phyloP scores from a whole-genome alignment of 495 filamentous ascomycete genomes.

The Penicillium flavigenum region DNA sequence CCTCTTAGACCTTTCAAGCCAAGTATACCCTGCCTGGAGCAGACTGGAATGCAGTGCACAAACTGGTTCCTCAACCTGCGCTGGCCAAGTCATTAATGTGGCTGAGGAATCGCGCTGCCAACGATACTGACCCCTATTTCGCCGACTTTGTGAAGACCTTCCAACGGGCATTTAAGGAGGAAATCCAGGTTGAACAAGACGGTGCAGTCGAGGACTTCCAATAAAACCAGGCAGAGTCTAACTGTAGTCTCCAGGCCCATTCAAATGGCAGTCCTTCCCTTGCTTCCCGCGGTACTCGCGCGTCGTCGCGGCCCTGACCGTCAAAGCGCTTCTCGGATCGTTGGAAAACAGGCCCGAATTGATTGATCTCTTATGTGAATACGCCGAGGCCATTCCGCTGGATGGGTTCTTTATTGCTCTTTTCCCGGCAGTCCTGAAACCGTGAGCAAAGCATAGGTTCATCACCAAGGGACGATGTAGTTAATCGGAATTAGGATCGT shows the following conservation, averaged over 20 bases:
- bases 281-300: constrained; percentile 2
- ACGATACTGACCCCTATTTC: constrained; percentile 3
- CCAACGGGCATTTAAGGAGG: neutral
- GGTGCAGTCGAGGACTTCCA: neutral
- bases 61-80: constrained; percentile 3
- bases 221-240: constrained; percentile 3
- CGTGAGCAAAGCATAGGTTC: neutral
- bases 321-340: constrained; percentile 1
- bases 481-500: constrained; percentile 2
- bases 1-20: constrained; percentile 3
- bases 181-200: constrained; percentile 2
- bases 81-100: constrained; percentile 4
- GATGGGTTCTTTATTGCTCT: constrained; percentile 3
- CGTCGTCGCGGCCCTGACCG: constrained; percentile 1
- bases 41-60: neutral
- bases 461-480: neutral
- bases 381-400: constrained; percentile 1
- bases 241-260: constrained; percentile 2
- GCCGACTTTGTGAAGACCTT: constrained; percentile 1
- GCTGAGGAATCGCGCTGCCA: constrained; percentile 1
- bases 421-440: constrained; percentile 3
- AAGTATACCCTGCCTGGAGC: constrained; percentile 3
- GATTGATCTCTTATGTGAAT: constrained; percentile 4
- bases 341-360: constrained; percentile 1
- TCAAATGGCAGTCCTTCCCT: constrained; percentile 2